These are phyloP conservation scores for Fomitopsis palustris DNA, from an alignment of 1,284 basidiomycete species.

Conservation along the genomic window DNA sequence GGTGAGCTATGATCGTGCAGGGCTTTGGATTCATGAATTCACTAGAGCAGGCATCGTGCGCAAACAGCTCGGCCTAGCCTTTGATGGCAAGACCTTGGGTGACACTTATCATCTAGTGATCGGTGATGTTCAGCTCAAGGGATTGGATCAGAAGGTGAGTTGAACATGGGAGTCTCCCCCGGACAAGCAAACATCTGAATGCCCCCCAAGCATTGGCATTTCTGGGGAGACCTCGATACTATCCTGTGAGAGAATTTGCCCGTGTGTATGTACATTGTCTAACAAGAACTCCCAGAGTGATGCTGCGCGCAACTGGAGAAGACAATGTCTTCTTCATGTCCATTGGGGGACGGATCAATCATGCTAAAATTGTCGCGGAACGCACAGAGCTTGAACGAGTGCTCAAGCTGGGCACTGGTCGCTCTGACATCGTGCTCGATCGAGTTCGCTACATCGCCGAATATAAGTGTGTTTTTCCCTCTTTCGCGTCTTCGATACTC, in stretches of 20 bases:
- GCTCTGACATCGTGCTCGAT: slow-evolving; percentile 7
- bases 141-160: slow-evolving; percentile 20
- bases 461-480: background rate
- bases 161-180: background rate
- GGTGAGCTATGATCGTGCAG: too few relatives aligned
- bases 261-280: background rate
- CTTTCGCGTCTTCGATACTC: too few relatives aligned
- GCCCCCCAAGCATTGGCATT: slow-evolving; percentile 30
- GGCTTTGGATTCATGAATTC: too few relatives aligned
- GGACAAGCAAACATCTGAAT: background rate
- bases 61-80: slow-evolving; percentile 26
- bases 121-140: slow-evolving; percentile 27
- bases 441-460: slow-evolving; percentile 4
- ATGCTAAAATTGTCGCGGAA: background rate
- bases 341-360: background rate
- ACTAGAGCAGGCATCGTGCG: slow-evolving; percentile 26
- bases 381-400: background rate
- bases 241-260: slow-evolving; percentile 8
- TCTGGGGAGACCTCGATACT: slow-evolving; percentile 21
- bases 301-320: background rate
- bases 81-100: slow-evolving; percentile 28
- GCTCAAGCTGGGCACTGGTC: slow-evolving; percentile 1
- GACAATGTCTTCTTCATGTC: background rate
- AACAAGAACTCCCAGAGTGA: background rate
- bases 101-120: slow-evolving; percentile 21